A percentile compares a stretch with the other conserved stretches of the same genome.
Evolutionary conservation across 257 asterid species (phyloP).

Genomic region (Buddleja alternifolia): DNA sequence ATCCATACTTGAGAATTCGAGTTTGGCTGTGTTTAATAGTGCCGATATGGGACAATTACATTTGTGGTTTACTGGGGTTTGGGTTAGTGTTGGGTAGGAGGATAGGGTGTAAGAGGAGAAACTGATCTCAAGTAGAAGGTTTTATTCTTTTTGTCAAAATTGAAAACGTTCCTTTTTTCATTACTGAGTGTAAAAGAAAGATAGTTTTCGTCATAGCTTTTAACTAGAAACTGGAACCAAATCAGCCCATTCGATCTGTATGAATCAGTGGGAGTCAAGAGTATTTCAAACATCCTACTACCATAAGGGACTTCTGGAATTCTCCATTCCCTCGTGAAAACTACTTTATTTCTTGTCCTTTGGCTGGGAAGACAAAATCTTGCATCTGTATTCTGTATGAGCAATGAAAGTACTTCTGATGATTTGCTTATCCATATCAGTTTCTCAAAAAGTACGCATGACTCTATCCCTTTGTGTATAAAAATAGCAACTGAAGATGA

Average conservation of each 20-base stretch:
- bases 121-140: too few relatives aligned
- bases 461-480: background rate
- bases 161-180: too few relatives aligned
- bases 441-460: background rate
- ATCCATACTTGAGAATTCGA: too few relatives aligned
- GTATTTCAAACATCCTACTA: background rate
- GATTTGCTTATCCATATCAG: background rate
- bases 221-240: too few relatives aligned
- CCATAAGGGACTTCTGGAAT: background rate
- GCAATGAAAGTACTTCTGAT: background rate
- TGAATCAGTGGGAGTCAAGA: background rate
- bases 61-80: too few relatives aligned
- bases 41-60: background rate
- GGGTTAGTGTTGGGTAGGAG: too few relatives aligned
- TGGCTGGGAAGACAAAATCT: background rate
- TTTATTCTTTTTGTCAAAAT: too few relatives aligned
- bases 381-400: background rate
- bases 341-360: background rate
- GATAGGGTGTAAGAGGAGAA: too few relatives aligned
- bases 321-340: background rate
- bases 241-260: too few relatives aligned
- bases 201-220: too few relatives aligned
- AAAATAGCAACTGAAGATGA: constrained; percentile 25
- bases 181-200: too few relatives aligned
- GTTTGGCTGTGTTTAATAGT: background rate